Conservation (phyloP, 2,329 filamentous ascomycete species). For the Nemania diffusa region DNA sequence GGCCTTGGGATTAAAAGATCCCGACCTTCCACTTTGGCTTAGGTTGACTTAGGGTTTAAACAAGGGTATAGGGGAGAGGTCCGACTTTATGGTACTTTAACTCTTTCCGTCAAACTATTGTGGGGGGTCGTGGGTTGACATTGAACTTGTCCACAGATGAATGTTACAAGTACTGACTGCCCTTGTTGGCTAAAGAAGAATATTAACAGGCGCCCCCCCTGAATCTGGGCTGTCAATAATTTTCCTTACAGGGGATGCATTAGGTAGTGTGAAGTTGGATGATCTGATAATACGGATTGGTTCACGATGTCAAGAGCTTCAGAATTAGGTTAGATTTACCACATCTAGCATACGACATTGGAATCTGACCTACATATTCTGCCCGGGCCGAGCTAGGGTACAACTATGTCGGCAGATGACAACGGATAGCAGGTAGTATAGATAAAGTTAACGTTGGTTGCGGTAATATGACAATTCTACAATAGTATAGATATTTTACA, state of each 20-base stretch:
- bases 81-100: slow-evolving; percentile 1
- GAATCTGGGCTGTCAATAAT: background rate
- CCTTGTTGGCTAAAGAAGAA: background rate
- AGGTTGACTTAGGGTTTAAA: slow-evolving; percentile 15
- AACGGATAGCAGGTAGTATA: slow-evolving; percentile 4
- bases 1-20: background rate
- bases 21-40: slow-evolving; percentile 21
- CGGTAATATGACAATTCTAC: background rate
- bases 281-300: background rate
- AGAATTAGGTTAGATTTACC: slow-evolving; percentile 3
- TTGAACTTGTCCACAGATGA: background rate
- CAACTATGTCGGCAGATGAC: slow-evolving; percentile 23
- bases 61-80: background rate
- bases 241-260: background rate
- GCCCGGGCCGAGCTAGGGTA: slow-evolving; percentile 10
- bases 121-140: background rate
- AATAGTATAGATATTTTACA: background rate
- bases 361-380: slow-evolving; percentile 5
- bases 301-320: background rate
- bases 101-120: background rate
- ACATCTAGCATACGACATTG: slow-evolving; percentile 20
- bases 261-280: background rate
- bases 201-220: background rate
- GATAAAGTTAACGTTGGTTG: background rate
- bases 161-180: background rate